A percentile compares a stretch with the other conserved stretches of the same genome.
phyloP scores from a whole-genome alignment of 192 early-diverging fungal species.

The Funneliformis geosporum region DNA sequence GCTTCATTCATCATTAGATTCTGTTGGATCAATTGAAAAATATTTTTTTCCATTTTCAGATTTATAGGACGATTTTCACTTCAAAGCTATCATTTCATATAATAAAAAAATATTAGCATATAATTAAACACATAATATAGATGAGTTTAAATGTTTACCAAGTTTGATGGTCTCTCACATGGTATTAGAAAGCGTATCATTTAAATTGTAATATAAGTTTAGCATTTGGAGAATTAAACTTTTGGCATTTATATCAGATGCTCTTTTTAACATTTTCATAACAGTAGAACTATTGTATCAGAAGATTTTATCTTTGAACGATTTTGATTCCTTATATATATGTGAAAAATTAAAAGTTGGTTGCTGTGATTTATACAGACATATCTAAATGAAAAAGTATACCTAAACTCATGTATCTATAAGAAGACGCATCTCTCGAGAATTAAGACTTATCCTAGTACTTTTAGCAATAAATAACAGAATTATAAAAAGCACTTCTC shows the following conservation, averaged over 20 bases:
- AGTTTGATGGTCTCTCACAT: neutral
- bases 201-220: conserved; percentile 15
- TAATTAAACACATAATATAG: no score
- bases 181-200: neutral
- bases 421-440: neutral
- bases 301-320: neutral
- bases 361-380: neutral
- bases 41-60: no score
- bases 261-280: conserved; percentile 28
- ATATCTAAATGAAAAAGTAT: neutral
- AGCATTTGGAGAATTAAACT: conserved; percentile 16
- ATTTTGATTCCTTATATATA: no score
- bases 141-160: neutral
- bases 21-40: no score
- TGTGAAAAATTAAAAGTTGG: neutral
- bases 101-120: no score
- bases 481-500: conserved; percentile 16
- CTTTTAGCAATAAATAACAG: conserved; percentile 22
- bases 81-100: no score
- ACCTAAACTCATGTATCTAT: no score
- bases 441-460: conserved; percentile 16
- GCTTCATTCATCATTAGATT: no score
- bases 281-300: conserved; percentile 1
- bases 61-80: no score
- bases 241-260: conserved; percentile 6